phyloP scores from a whole-genome alignment of 768 basidiomycete genomes.

The Tylopilus vinaceipallidus region DNA sequence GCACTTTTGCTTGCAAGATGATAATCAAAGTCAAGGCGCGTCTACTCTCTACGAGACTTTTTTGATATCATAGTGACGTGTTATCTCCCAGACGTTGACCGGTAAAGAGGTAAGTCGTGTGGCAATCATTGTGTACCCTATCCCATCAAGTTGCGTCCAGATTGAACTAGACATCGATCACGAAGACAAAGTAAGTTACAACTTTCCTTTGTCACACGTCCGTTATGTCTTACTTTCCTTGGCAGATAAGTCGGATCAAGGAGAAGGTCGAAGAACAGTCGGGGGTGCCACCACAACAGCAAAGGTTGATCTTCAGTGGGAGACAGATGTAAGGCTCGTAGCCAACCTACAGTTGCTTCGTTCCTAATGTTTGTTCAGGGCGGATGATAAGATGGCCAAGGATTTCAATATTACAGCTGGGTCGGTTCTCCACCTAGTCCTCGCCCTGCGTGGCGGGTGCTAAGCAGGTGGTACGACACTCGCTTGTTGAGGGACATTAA shows the following conservation, averaged over 20 bases:
- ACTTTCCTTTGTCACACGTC: not conserved
- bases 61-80: not conserved
- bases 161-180: constrained; percentile 95
- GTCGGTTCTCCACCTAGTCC: constrained; percentile 88
- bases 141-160: constrained; percentile 36
- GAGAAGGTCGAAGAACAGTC: constrained; percentile 99
- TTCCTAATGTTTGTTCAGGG: constrained; percentile 44
- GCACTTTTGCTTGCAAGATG: constrained; percentile 15
- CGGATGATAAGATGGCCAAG: constrained; percentile 86
- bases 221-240: not conserved
- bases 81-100: constrained; percentile 50
- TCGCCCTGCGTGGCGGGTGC: constrained; percentile 90
- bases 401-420: constrained; percentile 85
- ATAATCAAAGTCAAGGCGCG: constrained; percentile 28
- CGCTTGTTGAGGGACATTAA: constrained; percentile 17
- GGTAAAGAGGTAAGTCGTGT: constrained; percentile 80
- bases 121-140: not conserved
- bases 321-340: constrained; percentile 77
- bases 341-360: not conserved
- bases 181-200: constrained; percentile 69
- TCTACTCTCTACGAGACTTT: not conserved
- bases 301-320: constrained; percentile 89
- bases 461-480: constrained; percentile 22
- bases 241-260: constrained; percentile 89
- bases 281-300: constrained; percentile 94